Evolutionary conservation across 2,329 filamentous ascomycete species (phyloP).

Genomic region (Leptographium procerum): DNA sequence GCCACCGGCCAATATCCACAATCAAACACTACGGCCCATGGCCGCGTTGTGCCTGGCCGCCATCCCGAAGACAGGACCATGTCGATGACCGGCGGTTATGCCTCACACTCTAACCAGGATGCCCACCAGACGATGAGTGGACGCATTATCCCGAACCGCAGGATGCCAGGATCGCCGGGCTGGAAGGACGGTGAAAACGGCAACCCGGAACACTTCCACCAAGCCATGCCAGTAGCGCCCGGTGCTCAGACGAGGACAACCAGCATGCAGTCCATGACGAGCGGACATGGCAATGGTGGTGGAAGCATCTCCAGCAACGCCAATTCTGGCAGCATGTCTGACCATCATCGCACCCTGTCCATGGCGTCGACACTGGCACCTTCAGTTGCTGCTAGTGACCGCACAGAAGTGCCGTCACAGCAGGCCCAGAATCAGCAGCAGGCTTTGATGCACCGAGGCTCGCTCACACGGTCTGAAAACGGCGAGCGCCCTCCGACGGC

Average conservation of each 20-base stretch:
- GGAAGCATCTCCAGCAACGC: slow-evolving; percentile 25
- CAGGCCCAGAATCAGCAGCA: slow-evolving; percentile 12
- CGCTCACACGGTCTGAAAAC: slow-evolving; percentile 41
- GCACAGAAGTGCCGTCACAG: slow-evolving; percentile 19
- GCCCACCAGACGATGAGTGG: slow-evolving; percentile 90
- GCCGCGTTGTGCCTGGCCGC: slow-evolving; percentile 79
- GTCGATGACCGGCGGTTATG: slow-evolving; percentile 72
- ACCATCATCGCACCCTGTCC: slow-evolving; percentile 57
- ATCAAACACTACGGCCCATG: slow-evolving; percentile 79
- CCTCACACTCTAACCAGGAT: slow-evolving; percentile 57
- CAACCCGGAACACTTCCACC: slow-evolving; percentile 17
- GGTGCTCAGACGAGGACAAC: slow-evolving; percentile 47
- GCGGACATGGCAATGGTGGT: slow-evolving; percentile 13
- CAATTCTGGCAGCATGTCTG: slow-evolving; percentile 19
- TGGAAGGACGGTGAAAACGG: slow-evolving; percentile 19
- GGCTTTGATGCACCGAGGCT: slow-evolving; percentile 41
- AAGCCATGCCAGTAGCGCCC: slow-evolving; percentile 18
- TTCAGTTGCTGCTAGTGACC: slow-evolving; percentile 50
- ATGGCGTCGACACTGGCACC: slow-evolving; percentile 77
- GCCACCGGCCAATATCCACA: slow-evolving; percentile 28
- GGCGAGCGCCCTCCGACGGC: slow-evolving; percentile 45
- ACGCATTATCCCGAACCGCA: slow-evolving; percentile 72
- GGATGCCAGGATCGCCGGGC: slow-evolving; percentile 22
- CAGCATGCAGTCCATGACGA: slow-evolving; percentile 22
- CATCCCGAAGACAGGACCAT: slow-evolving; percentile 79